Evolutionary conservation across 106 monocot species (phyloP), one percentile per base, ranked within the genome.

Genomic region (Allium cepa): DNA sequence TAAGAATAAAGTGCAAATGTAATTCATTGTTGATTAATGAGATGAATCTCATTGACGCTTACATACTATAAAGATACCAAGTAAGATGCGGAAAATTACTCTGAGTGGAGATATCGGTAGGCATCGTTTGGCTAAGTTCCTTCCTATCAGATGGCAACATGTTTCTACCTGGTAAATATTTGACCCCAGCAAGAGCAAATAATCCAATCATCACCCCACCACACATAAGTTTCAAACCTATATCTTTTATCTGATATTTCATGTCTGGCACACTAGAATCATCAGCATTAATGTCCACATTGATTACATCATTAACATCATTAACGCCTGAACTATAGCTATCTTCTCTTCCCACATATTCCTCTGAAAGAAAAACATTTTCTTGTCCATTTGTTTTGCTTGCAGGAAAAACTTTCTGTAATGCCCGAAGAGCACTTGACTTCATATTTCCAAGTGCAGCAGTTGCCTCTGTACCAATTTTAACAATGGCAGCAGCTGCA

Each of bases 401-500:
- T 46, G 77, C 60, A 58, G 88, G 91, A 72, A 96, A 89, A 57
- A 86, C 89, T 53, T 90, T 97, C 56, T 72, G 69, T 22, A 97
- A 73, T 68, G 88, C 85, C 58, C 85, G 70, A 75, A 91, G 72
- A 14, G 71, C 91, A 61, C 73, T 83, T 70, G 93, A 94, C 69
- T 84, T 90, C 17, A 85, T 83, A 75, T 66, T 88, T 53, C 75
- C 82, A 55, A 90, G 64, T 50, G 87, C 94, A 73, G 82, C 81
- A 11, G 92, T 84, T 57, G 86, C 92, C 71, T 81, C 79, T 11
- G 89, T 79, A 66, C 93, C 86, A 73, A 93, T 81, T 86, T 77
- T 84, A 14, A 75, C 88, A 53, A 92, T 92, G 55, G 89, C 86
- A 71, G 96, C 88, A 55, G 92, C 92, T 59, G 89, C 86, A 73